Evolutionary conservation across 495 filamentous ascomycete species (phyloP), one percentile per base, ranked within the genome.

Genomic region (Penicillium verhagenii): DNA sequence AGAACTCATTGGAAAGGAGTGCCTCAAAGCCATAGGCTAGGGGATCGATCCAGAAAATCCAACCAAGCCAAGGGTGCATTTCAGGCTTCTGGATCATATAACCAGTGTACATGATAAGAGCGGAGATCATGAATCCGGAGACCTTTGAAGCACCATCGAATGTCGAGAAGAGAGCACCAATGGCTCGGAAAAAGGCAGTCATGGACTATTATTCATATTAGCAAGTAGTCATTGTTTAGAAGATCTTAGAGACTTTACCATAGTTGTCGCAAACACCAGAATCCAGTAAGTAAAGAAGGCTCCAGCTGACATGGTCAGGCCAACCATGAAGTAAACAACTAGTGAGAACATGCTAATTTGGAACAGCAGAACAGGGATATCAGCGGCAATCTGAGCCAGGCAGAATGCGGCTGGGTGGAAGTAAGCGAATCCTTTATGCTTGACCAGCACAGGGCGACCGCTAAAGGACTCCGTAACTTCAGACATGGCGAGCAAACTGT

Each of bases 61-160:
- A 92, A 4, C 76, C 76, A 53, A 92, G 86, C 91, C 91, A 96
- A 0, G 83, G 79, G 53, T 85, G 79, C 83, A 94, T 88, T 42
- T 82, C 65, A 0, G 72, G 74, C 7, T 83, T 84, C 2, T 86
- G 79, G 44, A 95, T 87, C 48, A 89, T 76, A 65, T 74, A 74
- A 24, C 71, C 78, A 35, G 57, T 66, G 48, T 74, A 96, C 45
- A 94, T 84, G 53, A 92, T 75, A 19, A 71, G 45, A 46, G 54
- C 61, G 39, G 39, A 54, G 52, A 59, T 71, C 37, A 54, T 60
- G 43, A 75, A 66, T 31, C 80, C 81, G 6, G 80, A 79, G 0
- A 83, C 65, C 57, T 83, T 81, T n/a, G 78, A 79, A 1, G 82
- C 76, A 26, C 69, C 78, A 56, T 84, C 76, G 50, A 80, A 78